Base-by-base conservation (phyloP, 148 eudicot genomes). In the Limonium bicolor region DNA sequence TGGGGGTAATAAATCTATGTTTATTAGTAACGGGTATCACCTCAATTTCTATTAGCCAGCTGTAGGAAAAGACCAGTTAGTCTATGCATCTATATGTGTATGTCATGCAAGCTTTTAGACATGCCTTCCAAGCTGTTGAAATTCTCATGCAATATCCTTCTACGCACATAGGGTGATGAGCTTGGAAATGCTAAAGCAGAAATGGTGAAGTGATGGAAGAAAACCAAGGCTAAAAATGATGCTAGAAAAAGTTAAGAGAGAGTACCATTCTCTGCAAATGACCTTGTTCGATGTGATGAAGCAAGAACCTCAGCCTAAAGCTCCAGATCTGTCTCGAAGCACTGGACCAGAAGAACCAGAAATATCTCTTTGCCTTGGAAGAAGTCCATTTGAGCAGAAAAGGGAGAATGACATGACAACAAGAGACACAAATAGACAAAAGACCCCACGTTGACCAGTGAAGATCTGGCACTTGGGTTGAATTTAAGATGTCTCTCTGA, bases 151-250 rank as follows among this genome's bases (percentile, higher is more conserved):
- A 35, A n/a, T n/a, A n/a, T n/a, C 22, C 5, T 39, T 39, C 4
- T 20, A 26, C n/a, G 22, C 7, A 8, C n/a, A 19, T 32, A 75
- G 74, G 82, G 50, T 21, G 68, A 63, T 21, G 62, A 69, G 37
- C 65, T 82, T 26, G 70, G 71, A 50, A 68, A 65, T 24, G 52
- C 82, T 11, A 71, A 74, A 65, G 82, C 70, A 4, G 68, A 78
- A 61, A 71, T 87, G 76, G 72, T 15, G 70, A 87, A 46, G 80
- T 69, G 27, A 76, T 63, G 52, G 73, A 82, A 70, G 96, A 87
- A 61, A 87, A 87, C 37, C 69, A 58, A 72, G 76, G 33, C 71
- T 87, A 7, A 82, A 57, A 51, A 53, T 45, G 58, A 31, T 63
- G 58, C 41, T 87, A 29, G 72, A 72, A 22, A 63, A 41, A n/a